These are phyloP conservation scores for Pestalotiopsis fici DNA, from an alignment of 2,329 filamentous ascomycete species.

Conservation along the genomic window DNA sequence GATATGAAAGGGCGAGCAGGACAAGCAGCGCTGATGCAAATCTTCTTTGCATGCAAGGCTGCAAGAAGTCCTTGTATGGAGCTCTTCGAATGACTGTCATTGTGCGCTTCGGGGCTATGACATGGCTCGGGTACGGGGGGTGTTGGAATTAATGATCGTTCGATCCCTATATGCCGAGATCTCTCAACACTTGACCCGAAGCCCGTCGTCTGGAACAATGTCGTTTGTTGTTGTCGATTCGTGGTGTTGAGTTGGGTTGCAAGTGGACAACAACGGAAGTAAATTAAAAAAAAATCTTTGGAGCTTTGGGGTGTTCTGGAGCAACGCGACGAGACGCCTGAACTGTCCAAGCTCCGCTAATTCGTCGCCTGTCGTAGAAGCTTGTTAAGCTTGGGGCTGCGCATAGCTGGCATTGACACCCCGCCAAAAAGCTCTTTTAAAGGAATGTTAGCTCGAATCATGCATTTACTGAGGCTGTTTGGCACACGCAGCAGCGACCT, in stretches of 20 bases:
- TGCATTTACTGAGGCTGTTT: background rate
- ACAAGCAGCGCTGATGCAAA: conserved; percentile 78
- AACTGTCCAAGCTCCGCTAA: background rate
- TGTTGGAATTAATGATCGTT: background rate
- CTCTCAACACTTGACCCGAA: background rate
- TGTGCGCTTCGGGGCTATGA: conserved; percentile 37
- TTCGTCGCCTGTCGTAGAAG: background rate
- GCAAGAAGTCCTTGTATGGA: conserved; percentile 86
- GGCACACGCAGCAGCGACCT: background rate
- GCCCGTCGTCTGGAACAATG: background rate
- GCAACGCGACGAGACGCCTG: conserved; percentile 6
- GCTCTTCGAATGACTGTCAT: conserved; percentile 59
- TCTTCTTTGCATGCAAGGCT: conserved; percentile 81
- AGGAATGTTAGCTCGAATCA: background rate
- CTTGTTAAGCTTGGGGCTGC: background rate
- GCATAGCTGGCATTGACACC: background rate
- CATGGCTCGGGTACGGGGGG: background rate
- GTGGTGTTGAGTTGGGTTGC: background rate
- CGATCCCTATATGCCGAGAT: background rate
- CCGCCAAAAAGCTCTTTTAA: background rate
- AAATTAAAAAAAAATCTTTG: conserved; percentile 9
- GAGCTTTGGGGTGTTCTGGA: conserved; percentile 5
- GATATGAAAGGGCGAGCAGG: conserved; percentile 71
- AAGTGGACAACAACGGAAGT: background rate
- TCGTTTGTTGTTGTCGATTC: background rate